Evolutionary conservation across 192 early-diverging fungal genomes (phyloP).

Genomic region (Gaertneriomyces sp.): DNA sequence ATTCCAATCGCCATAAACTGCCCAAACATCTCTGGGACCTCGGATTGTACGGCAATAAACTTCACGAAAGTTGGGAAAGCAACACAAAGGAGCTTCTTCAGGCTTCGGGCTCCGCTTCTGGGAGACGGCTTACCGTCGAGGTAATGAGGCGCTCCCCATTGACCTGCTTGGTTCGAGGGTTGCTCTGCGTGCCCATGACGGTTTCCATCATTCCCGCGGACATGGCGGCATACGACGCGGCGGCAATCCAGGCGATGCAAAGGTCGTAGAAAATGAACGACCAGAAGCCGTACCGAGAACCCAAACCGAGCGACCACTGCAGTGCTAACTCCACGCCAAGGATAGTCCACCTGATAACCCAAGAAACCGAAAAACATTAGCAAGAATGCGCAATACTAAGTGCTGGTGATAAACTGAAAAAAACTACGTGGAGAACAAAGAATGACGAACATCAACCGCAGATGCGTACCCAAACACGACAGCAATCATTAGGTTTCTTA

Average conservation of each 20-base stretch:
- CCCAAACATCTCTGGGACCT: no score
- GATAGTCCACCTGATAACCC: constrained; percentile 1
- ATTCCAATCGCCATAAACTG: no score
- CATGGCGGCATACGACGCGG: constrained; percentile 12
- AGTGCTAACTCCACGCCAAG: not conserved
- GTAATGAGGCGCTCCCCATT: no score
- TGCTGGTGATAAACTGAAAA: not conserved
- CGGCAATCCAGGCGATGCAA: constrained; percentile 8
- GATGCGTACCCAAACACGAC: constrained; percentile 12
- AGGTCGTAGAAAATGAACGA: constrained; percentile 2
- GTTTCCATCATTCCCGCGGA: constrained; percentile 19
- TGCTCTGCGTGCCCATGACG: constrained; percentile 1
- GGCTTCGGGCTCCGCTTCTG: no score
- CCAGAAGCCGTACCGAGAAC: constrained; percentile 10
- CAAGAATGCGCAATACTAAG: not conserved
- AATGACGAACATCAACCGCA: not conserved
- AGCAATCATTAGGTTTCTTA: constrained; percentile 13
- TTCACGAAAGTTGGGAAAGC: no score
- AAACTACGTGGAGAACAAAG: not conserved
- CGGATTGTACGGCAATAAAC: no score
- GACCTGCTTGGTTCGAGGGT: not conserved
- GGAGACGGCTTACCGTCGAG: no score
- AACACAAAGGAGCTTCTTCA: no score
- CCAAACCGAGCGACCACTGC: constrained; percentile 1
- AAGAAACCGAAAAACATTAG: not conserved